Conservation (phyloP, 1,284 basidiomycete species). For the Ceratorhiza oryzae-sativae region DNA sequence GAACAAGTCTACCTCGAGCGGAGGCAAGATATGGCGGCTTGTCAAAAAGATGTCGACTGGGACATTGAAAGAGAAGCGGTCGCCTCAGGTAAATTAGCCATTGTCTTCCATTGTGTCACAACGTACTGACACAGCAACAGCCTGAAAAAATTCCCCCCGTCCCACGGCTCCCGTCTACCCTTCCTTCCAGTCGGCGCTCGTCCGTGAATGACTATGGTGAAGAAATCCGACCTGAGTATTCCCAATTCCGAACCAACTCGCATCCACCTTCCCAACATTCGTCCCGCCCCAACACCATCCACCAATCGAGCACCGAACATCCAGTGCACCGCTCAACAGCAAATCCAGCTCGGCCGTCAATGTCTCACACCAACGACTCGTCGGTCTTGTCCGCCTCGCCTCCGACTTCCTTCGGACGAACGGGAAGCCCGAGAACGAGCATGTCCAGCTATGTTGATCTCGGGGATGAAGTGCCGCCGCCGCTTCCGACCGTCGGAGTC, state of each 20-base stretch:
- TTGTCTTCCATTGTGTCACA: neutral
- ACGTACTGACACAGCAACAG: neutral
- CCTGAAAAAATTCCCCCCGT: constrained; percentile 33
- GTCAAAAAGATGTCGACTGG: constrained; percentile 43
- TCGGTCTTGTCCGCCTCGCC: constrained; percentile 12
- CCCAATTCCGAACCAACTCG: constrained; percentile 23
- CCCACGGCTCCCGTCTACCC: constrained; percentile 14
- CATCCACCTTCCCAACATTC: constrained; percentile 17
- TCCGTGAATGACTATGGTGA: constrained; percentile 30
- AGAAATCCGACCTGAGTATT: constrained; percentile 9
- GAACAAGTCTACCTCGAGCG: constrained; percentile 9
- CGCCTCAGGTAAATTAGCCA: neutral
- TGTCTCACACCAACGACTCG: constrained; percentile 25
- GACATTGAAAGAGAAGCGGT: constrained; percentile 41
- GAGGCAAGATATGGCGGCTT: constrained; percentile 37
- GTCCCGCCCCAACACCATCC: constrained; percentile 5
- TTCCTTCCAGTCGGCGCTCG: constrained; percentile 23
- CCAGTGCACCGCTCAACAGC: neutral
- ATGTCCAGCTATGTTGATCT: constrained; percentile 32
- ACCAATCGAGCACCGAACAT: constrained; percentile 6
- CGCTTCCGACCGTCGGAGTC: neutral
- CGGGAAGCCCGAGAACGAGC: constrained; percentile 26
- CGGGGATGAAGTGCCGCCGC: neutral
- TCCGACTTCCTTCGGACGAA: constrained; percentile 33
- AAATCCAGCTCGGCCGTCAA: neutral